Percentiles rank a stretch among this genome's conserved stretches.
Evolutionary conservation across 2,329 filamentous ascomycete genomes (phyloP).

Genomic region (Sclerotinia sclerotiorum): DNA sequence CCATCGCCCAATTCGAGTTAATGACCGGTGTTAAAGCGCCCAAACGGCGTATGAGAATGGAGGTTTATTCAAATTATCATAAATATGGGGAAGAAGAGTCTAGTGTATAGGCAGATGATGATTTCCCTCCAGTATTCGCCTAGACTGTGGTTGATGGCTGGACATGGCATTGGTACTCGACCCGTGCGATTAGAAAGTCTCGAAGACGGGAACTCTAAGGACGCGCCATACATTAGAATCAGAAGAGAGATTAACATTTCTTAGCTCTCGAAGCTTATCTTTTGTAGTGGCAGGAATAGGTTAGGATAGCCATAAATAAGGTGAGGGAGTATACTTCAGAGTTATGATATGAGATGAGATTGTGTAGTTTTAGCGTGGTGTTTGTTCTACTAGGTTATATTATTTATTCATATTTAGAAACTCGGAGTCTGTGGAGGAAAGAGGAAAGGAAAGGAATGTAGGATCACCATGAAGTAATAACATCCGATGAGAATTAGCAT

Average conservation of each 20-base stretch:
- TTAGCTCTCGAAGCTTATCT: too few relatives aligned
- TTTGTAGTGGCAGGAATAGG: too few relatives aligned
- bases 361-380: neutral
- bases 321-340: neutral
- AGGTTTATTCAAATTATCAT: constrained; percentile 37
- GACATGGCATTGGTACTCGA: too few relatives aligned
- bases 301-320: neutral
- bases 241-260: too few relatives aligned
- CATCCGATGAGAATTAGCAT: neutral
- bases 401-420: neutral
- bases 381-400: neutral
- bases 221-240: too few relatives aligned
- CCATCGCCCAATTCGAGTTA: constrained; percentile 78
- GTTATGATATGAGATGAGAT: neutral
- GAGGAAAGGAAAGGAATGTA: neutral
- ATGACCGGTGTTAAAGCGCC: constrained; percentile 75
- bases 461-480: neutral
- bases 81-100: constrained; percentile 30
- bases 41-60: constrained; percentile 63
- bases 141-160: neutral
- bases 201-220: too few relatives aligned
- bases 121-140: neutral
- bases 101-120: neutral
- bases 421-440: neutral
- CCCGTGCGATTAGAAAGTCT: too few relatives aligned